These are phyloP conservation scores for Cadophora sp. DNA, from an alignment of 2,329 filamentous ascomycete genomes.

Conservation along the genomic window DNA sequence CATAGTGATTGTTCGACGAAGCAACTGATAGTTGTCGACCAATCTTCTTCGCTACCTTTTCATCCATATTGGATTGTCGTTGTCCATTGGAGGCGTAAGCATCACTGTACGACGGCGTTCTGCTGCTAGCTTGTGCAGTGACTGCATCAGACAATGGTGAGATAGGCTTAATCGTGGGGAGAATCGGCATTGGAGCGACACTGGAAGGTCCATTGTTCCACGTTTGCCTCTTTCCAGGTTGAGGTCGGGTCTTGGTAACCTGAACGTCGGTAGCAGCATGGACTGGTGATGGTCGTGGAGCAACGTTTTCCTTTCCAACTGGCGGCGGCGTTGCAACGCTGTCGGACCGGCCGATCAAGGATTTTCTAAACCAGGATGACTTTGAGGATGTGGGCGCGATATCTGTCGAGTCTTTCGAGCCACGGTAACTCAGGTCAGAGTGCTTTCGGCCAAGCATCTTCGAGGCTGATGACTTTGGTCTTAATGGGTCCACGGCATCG, in stretches of 20 bases:
- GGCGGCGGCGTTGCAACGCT: slow-evolving; percentile 63
- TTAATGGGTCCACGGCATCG: slow-evolving; percentile 89
- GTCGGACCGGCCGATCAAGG: slow-evolving; percentile 82
- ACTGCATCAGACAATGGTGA: slow-evolving; percentile 96
- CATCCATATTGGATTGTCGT: slow-evolving; percentile 54
- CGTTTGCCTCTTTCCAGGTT: slow-evolving; percentile 82
- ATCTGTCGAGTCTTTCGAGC: slow-evolving; percentile 66
- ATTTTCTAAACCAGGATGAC: slow-evolving; percentile 96
- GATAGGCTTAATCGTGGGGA: slow-evolving; percentile 92
- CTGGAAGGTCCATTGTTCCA: slow-evolving; percentile 87
- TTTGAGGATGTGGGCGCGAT: slow-evolving; percentile 71
- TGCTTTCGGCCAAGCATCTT: slow-evolving; percentile 88
- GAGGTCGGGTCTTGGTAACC: slow-evolving; percentile 52
- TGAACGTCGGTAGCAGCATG: slow-evolving; percentile 52
- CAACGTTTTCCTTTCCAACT: slow-evolving; percentile 53
- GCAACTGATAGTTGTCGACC: slow-evolving; percentile 91
- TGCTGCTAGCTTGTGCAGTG: slow-evolving; percentile 82
- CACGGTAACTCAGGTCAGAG: slow-evolving; percentile 76
- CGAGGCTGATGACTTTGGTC: slow-evolving; percentile 89
- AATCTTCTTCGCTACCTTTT: slow-evolving; percentile 85
- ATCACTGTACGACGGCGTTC: slow-evolving; percentile 61
- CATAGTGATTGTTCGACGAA: slow-evolving; percentile 91
- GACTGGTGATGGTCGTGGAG: slow-evolving; percentile 54
- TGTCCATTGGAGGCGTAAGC: slow-evolving; percentile 50
- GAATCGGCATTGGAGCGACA: slow-evolving; percentile 90